A percentile compares a stretch with the other conserved stretches of the same genome.
Conservation (phyloP, 331 rosid species). For the Malus hybrid region DNA sequence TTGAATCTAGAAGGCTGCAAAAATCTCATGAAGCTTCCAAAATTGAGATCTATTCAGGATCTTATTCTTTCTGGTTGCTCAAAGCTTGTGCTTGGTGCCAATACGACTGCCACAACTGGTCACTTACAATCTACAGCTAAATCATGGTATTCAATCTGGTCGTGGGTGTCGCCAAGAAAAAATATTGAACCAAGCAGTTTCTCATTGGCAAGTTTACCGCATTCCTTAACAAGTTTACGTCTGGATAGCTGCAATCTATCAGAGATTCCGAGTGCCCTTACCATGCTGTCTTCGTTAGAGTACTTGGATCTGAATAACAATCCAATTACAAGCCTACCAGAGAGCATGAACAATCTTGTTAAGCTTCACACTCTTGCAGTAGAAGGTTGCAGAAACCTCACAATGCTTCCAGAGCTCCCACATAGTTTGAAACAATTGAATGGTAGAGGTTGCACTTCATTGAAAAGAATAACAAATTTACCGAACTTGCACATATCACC, state of each 20-base stretch:
- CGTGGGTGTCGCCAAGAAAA: background rate
- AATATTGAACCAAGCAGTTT: background rate
- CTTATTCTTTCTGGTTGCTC: constrained; percentile 4
- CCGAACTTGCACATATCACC: too few relatives aligned
- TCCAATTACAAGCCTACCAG: background rate
- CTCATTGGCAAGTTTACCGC: background rate
- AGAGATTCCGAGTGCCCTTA: background rate
- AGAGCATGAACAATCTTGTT: background rate
- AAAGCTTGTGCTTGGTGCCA: background rate
- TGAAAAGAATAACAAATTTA: too few relatives aligned
- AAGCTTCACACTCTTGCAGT: background rate
- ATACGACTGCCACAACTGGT: background rate
- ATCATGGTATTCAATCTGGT: background rate
- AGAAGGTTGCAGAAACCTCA: background rate
- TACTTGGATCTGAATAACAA: background rate
- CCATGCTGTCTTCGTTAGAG: background rate
- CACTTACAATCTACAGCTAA: background rate
- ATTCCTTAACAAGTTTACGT: background rate
- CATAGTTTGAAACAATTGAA: too few relatives aligned
- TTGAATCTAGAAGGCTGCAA: background rate
- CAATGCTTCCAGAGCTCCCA: constrained; percentile 9
- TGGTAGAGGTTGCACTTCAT: too few relatives aligned
- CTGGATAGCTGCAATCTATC: background rate
- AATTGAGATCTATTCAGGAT: background rate
- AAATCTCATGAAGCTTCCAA: constrained; percentile 7